Evolutionary conservation across 352 stramenopile genomes (phyloP), one percentile per base, ranked within the genome.

Genomic region (Globisporangium nagaii): DNA sequence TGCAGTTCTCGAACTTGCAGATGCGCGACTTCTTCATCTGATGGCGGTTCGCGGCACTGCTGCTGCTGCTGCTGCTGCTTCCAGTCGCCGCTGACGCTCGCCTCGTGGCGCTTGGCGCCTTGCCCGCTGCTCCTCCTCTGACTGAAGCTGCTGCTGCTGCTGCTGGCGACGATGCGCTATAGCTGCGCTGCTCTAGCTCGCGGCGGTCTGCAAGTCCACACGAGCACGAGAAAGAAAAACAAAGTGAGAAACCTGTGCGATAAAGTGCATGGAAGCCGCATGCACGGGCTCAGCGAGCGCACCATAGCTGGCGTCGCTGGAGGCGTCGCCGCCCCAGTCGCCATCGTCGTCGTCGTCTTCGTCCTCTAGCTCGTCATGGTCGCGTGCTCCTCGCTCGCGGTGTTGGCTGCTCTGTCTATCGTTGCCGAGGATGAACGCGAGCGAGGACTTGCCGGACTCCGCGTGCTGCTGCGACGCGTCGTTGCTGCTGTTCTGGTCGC

Each of bases 1-100:
- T 88, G 63, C 82, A 92, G 54, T 74, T 73, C 9, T 89, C 72
- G 46, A 86, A 72, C 56, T 87, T 87, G 67, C 82, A 92, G 34
- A 87, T 85, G 25, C 81, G 75, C 53, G 79, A 88, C 35, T 83
- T 86, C 54, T 88, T 84, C 22, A 84, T 62, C 36, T 52, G 56
- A 9, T 24, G 34, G 34, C 15, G 67, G 41, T 53, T 35, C 17
- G 37, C n/a, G 2, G 35, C 11, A 12, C 28, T 13, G 10, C 32
- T 27, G 0, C 36, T 37, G 42, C 15, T 52, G 15, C n/a, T 36
- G 25, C 12, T 44, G 25, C 25, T 47, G 27, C 27, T 25, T 1
- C 6, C 15, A 17, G 52, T 39, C 30, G 20, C n/a, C n/a, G n/a
- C n/a, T n/a, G n/a, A n/a, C n/a, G n/a, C n/a, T n/a, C n/a, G n/a